Evolutionary conservation across 805 yeast genomes (phyloP), one percentile per base, ranked within the genome.

Genomic region (Candida nemodendra): DNA sequence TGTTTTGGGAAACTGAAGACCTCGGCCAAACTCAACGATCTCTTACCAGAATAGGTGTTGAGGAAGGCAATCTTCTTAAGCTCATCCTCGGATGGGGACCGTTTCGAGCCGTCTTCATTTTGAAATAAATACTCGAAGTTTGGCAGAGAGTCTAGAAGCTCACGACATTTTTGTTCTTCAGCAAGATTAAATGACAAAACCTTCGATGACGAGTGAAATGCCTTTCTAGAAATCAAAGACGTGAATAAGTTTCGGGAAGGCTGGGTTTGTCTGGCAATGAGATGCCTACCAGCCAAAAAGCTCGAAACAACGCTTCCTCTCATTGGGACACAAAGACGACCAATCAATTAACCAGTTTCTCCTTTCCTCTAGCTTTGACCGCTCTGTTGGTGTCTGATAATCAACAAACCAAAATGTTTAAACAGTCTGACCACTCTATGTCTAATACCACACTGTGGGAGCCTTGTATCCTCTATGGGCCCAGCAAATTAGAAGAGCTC

Each of bases 41-140:
- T 67, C 39, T 72, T 64, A 43, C 72, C 68, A 39, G 78, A 73
- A 51, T 84, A 69, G 38, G 74, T 68, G 48, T 81, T 84, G 53
- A 86, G 71, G 50, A 77, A 82, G 15, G 91, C 88, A 39, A 85
- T 76, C 31, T 77, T 76, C 61, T 82, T 78, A 54, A 84, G 71
- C 65, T 86, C 93, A 27, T 65, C 63, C 53, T 86, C 95, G 19
- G 72, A 61, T 33, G 89, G 91, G 16, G 69, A 74, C 48, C 89
- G 72, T 36, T 81, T 75, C 9, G 87, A 66, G 5, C 95, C 95
- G 57, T 86, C 91, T 34, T 82, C 74, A 59, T 82, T 81, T 56
- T 81, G 77, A 61, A 79, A 86, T 47, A 84, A 69, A 56, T 78
- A 74, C 39, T 81, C 74, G 22, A 83, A 75, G 19, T 79, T 72